Base-by-base conservation (phyloP, 2,329 filamentous ascomycete species). In the Exophiala viscosa region DNA sequence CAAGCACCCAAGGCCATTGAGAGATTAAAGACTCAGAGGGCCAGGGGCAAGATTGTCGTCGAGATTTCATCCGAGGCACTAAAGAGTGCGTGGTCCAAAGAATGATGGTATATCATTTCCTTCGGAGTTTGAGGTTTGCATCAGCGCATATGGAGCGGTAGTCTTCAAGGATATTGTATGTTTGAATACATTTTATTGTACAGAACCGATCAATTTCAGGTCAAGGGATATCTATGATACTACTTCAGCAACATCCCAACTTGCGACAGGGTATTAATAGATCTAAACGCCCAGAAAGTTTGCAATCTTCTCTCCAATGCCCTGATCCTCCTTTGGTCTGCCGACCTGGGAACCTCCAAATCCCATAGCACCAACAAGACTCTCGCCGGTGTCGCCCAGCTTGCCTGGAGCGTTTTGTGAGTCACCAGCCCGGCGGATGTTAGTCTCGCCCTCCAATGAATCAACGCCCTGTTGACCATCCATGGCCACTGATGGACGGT, bases 11-110 rank as follows among this genome's bases (percentile, higher is more conserved):
- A 78, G 62, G 84, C 82, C 1, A 82, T 80, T 65, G 74, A 77
- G 64, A 81, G 75, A 63, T 62, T 86, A 61, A 83, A 79, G 68
- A 77, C 70, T 0, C 77, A 78, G 0, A 73, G 76, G 32, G 73
- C 78, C 1, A 77, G 69, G 56, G 84, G 84, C 0, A 87, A 87
- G 69, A 68, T 87, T 57, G 72, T 86, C 20, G 62, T 79, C 59
- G 67, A 65, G 54, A 68, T 53, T 13, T 38, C 48, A 5, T 36
- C 34, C 5, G 34, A 36, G 11, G 14, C 34, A 15, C 11, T 15
- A 5, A 13, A 15, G 34, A 36, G 14, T 5, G 34, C 34, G 11
- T 36, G 34, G 34, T 10, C 4, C 11, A 15, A 36, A 10, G 34
- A 36, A 10, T 36, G 4, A 36, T 36, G 23, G 23, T 28, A 5